These are phyloP conservation scores for Lentinula boryana DNA, from an alignment of 768 basidiomycete genomes.

Conservation along the genomic window DNA sequence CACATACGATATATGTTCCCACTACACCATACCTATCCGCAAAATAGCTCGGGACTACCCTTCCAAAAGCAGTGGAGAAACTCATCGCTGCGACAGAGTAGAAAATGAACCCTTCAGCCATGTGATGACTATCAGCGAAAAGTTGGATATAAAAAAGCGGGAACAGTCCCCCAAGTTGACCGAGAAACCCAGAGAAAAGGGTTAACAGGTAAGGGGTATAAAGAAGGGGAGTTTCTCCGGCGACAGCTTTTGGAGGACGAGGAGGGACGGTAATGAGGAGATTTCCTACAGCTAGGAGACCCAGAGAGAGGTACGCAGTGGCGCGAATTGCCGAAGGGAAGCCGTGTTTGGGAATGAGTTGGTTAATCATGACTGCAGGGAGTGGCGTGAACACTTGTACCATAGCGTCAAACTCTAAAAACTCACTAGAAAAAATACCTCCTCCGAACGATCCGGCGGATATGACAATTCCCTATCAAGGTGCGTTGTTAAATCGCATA, in stretches of 20 bases:
- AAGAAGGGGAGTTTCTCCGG: not conserved
- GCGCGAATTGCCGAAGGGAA: not conserved
- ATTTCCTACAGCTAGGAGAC: conserved; percentile 1
- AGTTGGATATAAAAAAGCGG: conserved; percentile 2
- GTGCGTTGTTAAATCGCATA: not conserved
- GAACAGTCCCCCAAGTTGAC: conserved; percentile 2
- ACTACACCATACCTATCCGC: conserved; percentile 3
- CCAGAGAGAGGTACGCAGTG: not conserved
- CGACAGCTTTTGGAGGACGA: not conserved
- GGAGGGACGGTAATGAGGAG: not conserved
- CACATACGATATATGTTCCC: not conserved
- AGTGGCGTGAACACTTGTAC: not conserved
- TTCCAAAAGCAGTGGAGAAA: not conserved
- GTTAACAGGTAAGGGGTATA: not conserved
- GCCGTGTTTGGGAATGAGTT: conserved; percentile 1
- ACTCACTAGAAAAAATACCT: conserved; percentile 4
- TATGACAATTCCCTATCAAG: not conserved
- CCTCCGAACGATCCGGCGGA: conserved; percentile 4
- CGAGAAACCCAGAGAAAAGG: not conserved
- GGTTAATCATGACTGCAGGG: not conserved
- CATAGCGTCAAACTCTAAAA: no score
- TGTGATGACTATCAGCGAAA: not conserved
- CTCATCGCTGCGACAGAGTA: conserved; percentile 3
- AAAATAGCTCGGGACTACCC: conserved; percentile 1
- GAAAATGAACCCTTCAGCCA: conserved; percentile 1